Conservation (phyloP, 1,284 basidiomycete species). For the Hemileia vastatrix region DNA sequence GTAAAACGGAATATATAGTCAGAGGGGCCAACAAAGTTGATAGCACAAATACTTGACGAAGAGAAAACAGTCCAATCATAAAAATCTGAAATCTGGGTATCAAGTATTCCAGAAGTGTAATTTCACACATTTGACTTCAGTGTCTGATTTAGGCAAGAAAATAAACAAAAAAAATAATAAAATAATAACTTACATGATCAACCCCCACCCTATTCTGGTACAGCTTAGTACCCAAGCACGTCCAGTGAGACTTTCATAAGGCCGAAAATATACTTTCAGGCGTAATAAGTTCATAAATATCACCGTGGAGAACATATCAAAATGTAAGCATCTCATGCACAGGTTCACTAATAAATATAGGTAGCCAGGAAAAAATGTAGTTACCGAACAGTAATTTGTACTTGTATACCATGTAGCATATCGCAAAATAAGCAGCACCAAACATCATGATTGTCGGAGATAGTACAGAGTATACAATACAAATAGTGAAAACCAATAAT, state of each 20-base stretch:
- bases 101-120: too few relatives aligned
- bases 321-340: too few relatives aligned
- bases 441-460: conserved; percentile 40
- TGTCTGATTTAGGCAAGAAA: not conserved
- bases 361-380: not conserved
- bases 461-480: conserved; percentile 42
- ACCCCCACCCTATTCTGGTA: conserved; percentile 18
- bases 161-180: not conserved
- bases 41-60: conserved; percentile 19
- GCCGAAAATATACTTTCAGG: conserved; percentile 13
- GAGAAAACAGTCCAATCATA: conserved; percentile 21
- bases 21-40: conserved; percentile 16
- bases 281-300: not conserved
- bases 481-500: conserved; percentile 41
- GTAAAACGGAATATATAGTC: conserved; percentile 13
- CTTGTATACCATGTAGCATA: conserved; percentile 44
- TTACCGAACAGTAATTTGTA: conserved; percentile 42
- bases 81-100: conserved; percentile 23
- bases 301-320: not conserved
- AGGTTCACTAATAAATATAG: too few relatives aligned
- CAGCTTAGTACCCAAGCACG: conserved; percentile 20
- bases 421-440: conserved; percentile 39
- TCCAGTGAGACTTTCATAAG: conserved; percentile 19
- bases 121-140: not conserved
- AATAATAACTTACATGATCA: conserved; percentile 18